Evolutionary conservation across 1,139 yeast genomes (phyloP), one percentile per base, ranked within the genome.

Genomic region (Kurtzmaniella quercitrusa): DNA sequence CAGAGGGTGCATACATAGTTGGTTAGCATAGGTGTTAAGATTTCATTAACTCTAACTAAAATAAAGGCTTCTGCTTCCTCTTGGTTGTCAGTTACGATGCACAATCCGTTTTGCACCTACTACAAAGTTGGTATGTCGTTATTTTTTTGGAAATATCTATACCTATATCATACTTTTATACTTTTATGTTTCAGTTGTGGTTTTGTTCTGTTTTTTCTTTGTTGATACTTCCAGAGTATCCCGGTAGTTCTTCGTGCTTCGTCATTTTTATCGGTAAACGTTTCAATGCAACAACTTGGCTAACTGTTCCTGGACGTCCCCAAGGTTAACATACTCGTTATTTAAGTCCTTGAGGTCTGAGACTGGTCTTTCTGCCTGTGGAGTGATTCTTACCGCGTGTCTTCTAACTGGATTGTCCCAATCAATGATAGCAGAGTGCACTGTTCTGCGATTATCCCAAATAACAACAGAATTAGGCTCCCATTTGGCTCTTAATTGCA

Each of bases 401-500:
- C 77, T 67, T 23, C 64, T 59, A 15, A 64, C 67, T 3, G 73
- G 73, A 40, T 66, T 58, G 42, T 67, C 72, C 70, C 70, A 67
- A 54, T 70, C 76, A 45, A 67, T 60, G 37, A 66, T 62, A 14
- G 75, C 75, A n/a, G 72, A 60, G 51, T 70, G 75, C 24, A 66
- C 66, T 5, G 67, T 63, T 47, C 71, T 62, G 57, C 75, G 65
- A 59, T 71, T 71, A 47, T 70, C 75, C 74, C 75, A 79, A 41
- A 77, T 70, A 17, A 76, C 81, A 38, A 79, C 80, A 21, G 82
- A 65, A 34, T 71, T 73, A 41, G 76, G 76, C 54, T 77, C 81
- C 82, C 83, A 79, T 51, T 64, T 71, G 16, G 78, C 81, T 57
- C 85, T 68, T 48, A 75, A 68, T 49, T 78, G 83, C 50, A 79